phyloP scores from a whole-genome alignment of 768 basidiomycete species.

The Lentinula aciculospora region DNA sequence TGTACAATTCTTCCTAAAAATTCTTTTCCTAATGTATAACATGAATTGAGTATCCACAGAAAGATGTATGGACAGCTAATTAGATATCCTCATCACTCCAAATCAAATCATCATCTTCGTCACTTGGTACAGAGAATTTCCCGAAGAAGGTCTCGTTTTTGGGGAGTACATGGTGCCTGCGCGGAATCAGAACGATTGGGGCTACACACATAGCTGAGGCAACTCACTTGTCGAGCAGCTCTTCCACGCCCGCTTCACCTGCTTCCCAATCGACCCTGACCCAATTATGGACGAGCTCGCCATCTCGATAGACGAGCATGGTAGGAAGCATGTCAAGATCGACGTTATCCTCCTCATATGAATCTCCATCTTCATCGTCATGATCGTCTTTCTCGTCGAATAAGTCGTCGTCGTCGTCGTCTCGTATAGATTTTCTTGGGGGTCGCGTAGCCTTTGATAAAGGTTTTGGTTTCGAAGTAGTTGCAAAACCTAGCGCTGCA shows the following conservation, averaged over 20 bases:
- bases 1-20: too few species aligned
- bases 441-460: constrained; percentile 6
- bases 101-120: constrained; percentile 44
- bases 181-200: constrained; percentile 12
- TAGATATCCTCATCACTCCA: constrained; percentile 30
- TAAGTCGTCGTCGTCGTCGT: constrained; percentile 39
- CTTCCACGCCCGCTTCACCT: constrained; percentile 59
- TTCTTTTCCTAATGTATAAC: neutral
- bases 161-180: constrained; percentile 36
- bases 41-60: neutral
- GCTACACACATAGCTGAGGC: too few species aligned
- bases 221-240: constrained; percentile 57
- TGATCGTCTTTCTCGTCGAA: constrained; percentile 33
- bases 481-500: constrained; percentile 52
- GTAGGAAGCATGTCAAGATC: constrained; percentile 80
- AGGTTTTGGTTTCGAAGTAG: constrained; percentile 13
- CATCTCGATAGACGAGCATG: constrained; percentile 70
- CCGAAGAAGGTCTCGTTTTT: constrained; percentile 23
- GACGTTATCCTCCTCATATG: constrained; percentile 53
- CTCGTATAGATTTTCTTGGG: neutral
- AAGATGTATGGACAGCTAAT: neutral
- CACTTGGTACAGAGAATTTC: constrained; percentile 45
- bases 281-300: constrained; percentile 85
- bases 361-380: constrained; percentile 37
- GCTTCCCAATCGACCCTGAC: constrained; percentile 87